These are phyloP conservation scores for Blastobotrys apis DNA, from an alignment of 1,139 yeast species.

Conservation along the genomic window DNA sequence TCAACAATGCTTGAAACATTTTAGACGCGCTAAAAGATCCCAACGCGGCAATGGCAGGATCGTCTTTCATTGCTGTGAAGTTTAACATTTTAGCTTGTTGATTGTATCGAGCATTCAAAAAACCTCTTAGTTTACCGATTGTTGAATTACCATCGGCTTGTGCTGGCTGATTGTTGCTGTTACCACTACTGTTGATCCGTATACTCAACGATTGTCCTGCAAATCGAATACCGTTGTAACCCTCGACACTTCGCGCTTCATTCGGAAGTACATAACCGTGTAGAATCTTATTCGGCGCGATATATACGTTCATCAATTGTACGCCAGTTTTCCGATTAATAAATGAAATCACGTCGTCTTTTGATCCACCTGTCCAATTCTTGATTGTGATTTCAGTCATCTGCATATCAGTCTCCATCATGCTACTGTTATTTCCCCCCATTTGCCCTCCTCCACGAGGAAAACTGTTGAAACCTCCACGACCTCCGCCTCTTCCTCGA, in stretches of 20 bases:
- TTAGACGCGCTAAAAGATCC: conserved; percentile 75
- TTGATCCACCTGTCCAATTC: conserved; percentile 72
- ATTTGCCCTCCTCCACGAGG: conserved; percentile 8
- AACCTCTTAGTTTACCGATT: conserved; percentile 43
- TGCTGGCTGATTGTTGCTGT: conserved; percentile 12
- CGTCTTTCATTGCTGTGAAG: conserved; percentile 62
- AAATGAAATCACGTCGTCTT: conserved; percentile 64
- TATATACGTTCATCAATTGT: conserved; percentile 47
- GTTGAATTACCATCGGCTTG: conserved; percentile 2
- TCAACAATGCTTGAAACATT: conserved; percentile 89
- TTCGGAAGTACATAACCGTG: conserved; percentile 54
- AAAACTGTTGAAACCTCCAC: conserved; percentile 7
- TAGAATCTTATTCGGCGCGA: conserved; percentile 39
- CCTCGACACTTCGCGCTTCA: conserved; percentile 57
- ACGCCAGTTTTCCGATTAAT: conserved; percentile 64
- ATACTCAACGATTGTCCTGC: conserved; percentile 63
- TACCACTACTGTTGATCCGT: conserved; percentile 5
- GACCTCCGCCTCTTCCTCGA: conserved; percentile 10
- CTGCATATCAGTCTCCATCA: conserved; percentile 8
- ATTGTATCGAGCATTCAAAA: conserved; percentile 64
- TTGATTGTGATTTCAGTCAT: conserved; percentile 54
- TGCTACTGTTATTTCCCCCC: background rate
- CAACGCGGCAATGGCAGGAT: conserved; percentile 53
- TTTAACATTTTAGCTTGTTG: conserved; percentile 63
- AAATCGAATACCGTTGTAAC: conserved; percentile 73